Conservation (phyloP, 1,284 basidiomycete genomes). For the Sphagnurus paluster region DNA sequence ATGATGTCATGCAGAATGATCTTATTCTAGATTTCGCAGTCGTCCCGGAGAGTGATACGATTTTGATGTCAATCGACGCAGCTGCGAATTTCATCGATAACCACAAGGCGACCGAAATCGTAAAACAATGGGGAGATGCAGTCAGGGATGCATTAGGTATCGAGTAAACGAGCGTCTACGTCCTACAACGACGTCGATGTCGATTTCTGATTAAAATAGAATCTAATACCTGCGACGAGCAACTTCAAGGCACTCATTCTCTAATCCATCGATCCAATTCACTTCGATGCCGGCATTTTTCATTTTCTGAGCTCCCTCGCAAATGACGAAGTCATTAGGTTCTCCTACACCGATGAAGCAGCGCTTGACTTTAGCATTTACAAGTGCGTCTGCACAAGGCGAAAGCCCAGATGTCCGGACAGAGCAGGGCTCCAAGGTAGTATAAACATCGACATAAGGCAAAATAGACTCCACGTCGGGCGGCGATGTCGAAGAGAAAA, state of each 20-base stretch:
- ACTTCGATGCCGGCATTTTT: conserved; percentile 78
- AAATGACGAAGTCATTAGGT: conserved; percentile 93
- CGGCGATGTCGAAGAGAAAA: conserved; percentile 39
- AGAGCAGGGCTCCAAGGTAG: conserved; percentile 97
- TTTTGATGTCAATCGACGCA: conserved; percentile 45
- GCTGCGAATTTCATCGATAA: conserved; percentile 30
- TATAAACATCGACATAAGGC: conserved; percentile 75
- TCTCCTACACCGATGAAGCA: conserved; percentile 93
- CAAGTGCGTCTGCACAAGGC: conserved; percentile 86
- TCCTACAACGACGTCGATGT: no score
- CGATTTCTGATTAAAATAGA: no score
- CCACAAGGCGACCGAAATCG: conserved; percentile 28
- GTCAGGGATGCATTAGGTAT: conserved; percentile 18
- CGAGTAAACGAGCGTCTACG: no score
- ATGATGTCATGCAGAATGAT: conserved; percentile 28
- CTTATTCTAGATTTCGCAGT: conserved; percentile 44
- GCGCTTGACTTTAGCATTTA: conserved; percentile 67
- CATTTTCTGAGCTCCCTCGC: conserved; percentile 83
- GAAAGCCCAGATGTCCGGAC: conserved; percentile 84
- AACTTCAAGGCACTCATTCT: conserved; percentile 73
- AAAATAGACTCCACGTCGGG: conserved; percentile 39
- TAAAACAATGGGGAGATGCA: conserved; percentile 27
- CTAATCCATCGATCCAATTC: conserved; percentile 69
- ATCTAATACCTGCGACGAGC: conserved; percentile 60
- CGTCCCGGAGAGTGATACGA: conserved; percentile 27